A percentile compares a stretch with the other conserved stretches of the same genome.
Evolutionary conservation across 116 monocot species (phyloP).

Genomic region (Cymodocea nodosa): DNA sequence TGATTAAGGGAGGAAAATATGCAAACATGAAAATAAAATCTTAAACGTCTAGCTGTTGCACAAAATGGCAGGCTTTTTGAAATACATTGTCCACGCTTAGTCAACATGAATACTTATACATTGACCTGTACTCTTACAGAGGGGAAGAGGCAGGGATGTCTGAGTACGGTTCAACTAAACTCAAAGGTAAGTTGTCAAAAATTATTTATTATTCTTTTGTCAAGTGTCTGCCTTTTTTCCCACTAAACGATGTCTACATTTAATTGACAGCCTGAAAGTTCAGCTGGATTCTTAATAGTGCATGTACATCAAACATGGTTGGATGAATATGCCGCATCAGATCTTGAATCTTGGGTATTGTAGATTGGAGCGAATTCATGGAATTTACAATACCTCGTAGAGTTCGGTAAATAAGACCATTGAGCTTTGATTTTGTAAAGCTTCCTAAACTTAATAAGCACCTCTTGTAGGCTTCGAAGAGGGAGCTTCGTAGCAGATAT

Average conservation of each 20-base stretch:
- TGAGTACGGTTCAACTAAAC: slow-evolving; percentile 39
- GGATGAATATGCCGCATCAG: slow-evolving; percentile 28
- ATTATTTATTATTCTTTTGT: neutral
- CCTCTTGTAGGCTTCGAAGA: too few species aligned
- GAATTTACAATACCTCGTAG: neutral
- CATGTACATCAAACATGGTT: slow-evolving; percentile 75
- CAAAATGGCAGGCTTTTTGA: too few species aligned
- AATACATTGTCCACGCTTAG: too few species aligned
- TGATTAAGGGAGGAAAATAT: too few species aligned
- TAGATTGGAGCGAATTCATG: neutral
- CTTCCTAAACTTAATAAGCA: too few species aligned
- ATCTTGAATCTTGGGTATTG: slow-evolving; percentile 4
- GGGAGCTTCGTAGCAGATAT: too few species aligned
- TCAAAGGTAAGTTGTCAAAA: slow-evolving; percentile 27
- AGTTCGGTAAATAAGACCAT: neutral
- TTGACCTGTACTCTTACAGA: slow-evolving; percentile 16
- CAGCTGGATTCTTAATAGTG: slow-evolving; percentile 25
- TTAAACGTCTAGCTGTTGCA: too few species aligned
- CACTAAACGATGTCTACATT: too few species aligned
- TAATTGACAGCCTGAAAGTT: slow-evolving; percentile 33
- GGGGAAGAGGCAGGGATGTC: slow-evolving; percentile 31
- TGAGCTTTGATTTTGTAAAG: neutral
- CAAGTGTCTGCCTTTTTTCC: neutral
- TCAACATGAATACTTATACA: too few species aligned
- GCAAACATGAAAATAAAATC: too few species aligned